phyloP scores from a whole-genome alignment of 176 grass and related monocot species.

The Eragrostis curvula region DNA sequence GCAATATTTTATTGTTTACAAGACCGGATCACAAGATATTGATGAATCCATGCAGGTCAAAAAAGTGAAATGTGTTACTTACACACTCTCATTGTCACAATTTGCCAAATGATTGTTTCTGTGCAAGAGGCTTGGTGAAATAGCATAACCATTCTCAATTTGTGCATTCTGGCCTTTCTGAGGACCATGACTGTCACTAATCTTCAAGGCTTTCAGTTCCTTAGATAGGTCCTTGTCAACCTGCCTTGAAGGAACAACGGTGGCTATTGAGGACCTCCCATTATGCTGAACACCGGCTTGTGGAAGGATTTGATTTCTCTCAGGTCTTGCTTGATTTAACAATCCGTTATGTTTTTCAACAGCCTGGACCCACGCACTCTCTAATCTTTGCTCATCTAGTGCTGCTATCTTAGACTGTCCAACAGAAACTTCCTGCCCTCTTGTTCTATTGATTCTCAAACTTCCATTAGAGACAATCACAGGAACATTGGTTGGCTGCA shows the following conservation, averaged over 20 bases:
- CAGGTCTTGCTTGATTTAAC: constrained; percentile 56
- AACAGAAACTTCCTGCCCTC: constrained; percentile 38
- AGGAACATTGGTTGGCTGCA: constrained; percentile 25
- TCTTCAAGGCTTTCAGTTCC: constrained; percentile 77
- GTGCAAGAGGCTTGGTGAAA: constrained; percentile 93
- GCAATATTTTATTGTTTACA: background rate
- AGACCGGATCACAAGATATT: constrained; percentile 9
- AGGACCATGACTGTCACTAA: constrained; percentile 41
- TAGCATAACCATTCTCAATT: constrained; percentile 50
- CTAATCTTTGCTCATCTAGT: constrained; percentile 82
- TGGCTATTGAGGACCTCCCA: constrained; percentile 33
- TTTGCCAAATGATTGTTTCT: constrained; percentile 66
- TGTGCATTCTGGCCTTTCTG: constrained; percentile 40
- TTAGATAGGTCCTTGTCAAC: constrained; percentile 68
- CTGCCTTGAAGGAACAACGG: constrained; percentile 51
- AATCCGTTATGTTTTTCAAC: constrained; percentile 59
- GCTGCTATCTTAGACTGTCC: constrained; percentile 32
- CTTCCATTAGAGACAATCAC: constrained; percentile 24
- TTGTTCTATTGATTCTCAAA: constrained; percentile 37
- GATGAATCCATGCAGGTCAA: constrained; percentile 6
- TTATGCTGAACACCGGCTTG: constrained; percentile 59
- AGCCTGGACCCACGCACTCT: constrained; percentile 92
- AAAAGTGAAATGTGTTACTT: constrained; percentile 56
- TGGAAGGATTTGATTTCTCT: constrained; percentile 88
- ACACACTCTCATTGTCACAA: constrained; percentile 76